phyloP scores from a whole-genome alignment of 805 yeast genomes.

The Teunomyces atbi region DNA sequence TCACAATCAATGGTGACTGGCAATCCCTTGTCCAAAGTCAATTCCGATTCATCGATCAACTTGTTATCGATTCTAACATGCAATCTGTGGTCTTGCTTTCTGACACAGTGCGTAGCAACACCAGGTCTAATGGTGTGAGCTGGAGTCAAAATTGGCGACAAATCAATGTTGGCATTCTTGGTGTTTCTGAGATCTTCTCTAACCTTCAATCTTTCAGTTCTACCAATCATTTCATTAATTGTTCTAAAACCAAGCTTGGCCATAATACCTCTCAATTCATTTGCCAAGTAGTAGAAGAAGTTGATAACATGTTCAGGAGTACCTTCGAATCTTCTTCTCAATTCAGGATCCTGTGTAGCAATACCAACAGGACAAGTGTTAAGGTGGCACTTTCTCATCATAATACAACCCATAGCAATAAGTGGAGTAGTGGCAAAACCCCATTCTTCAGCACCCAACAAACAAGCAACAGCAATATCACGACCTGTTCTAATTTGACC shows the following conservation, averaged over 20 bases:
- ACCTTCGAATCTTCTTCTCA: slow-evolving; percentile 89
- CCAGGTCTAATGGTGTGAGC: slow-evolving; percentile 97
- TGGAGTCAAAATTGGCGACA: slow-evolving; percentile 92
- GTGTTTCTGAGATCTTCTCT: slow-evolving; percentile 83
- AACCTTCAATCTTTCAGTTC: slow-evolving; percentile 84
- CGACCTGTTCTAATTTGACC: slow-evolving; percentile 97
- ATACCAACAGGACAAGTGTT: slow-evolving; percentile 98
- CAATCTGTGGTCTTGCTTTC: slow-evolving; percentile 91
- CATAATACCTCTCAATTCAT: slow-evolving; percentile 90
- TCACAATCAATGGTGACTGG: slow-evolving; percentile 93
- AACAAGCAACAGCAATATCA: slow-evolving; percentile 93
- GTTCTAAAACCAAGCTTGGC: slow-evolving; percentile 94
- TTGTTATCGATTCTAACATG: slow-evolving; percentile 94
- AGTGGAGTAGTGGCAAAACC: slow-evolving; percentile 97
- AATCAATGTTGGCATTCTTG: slow-evolving; percentile 87
- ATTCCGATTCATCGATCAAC: slow-evolving; percentile 92
- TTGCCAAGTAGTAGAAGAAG: slow-evolving; percentile 92
- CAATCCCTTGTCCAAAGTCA: slow-evolving; percentile 92
- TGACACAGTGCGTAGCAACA: slow-evolving; percentile 87
- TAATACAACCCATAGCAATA: slow-evolving; percentile 95
- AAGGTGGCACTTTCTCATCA: slow-evolving; percentile 92
- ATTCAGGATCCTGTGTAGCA: slow-evolving; percentile 96
- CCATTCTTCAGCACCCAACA: slow-evolving; percentile 98
- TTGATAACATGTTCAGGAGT: slow-evolving; percentile 98
- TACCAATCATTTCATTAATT: slow-evolving; percentile 97